A percentile compares a stretch with the other conserved stretches of the same genome.
phyloP scores from a whole-genome alignment of 208 protist genomes.

The Vickermania ingenoplastis region DNA sequence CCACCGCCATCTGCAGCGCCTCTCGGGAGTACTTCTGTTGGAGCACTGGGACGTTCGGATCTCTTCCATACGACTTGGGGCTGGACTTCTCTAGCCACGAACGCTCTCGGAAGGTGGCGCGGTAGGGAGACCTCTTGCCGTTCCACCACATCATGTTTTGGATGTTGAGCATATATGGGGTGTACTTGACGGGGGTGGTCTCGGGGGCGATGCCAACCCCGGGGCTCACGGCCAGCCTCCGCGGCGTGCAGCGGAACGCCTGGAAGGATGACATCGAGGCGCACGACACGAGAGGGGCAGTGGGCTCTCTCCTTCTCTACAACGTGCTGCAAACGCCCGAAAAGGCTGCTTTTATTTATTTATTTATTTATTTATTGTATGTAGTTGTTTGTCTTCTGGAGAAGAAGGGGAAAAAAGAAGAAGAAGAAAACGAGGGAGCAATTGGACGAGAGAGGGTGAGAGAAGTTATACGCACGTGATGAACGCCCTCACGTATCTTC shows the following conservation, averaged over 20 bases:
- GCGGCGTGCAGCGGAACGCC: slow-evolving; percentile 28
- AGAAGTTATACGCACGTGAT: too few relatives aligned
- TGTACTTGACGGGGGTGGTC: slow-evolving; percentile 87
- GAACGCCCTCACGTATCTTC: too few relatives aligned
- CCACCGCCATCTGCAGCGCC: slow-evolving; percentile 57
- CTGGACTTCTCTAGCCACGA: slow-evolving; percentile 61
- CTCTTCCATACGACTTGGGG: slow-evolving; percentile 45
- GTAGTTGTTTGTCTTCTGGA: too few relatives aligned
- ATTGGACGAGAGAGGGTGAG: too few relatives aligned
- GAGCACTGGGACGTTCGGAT: slow-evolving; percentile 42
- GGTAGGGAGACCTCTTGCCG: slow-evolving; percentile 35
- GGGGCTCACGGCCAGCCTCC: slow-evolving; percentile 43
- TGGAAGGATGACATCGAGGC: slow-evolving; percentile 3
- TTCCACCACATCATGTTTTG: slow-evolving; percentile 80
- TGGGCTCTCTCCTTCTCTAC: too few relatives aligned
- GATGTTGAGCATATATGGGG: slow-evolving; percentile 84
- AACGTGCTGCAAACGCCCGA: too few relatives aligned
- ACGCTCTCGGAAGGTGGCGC: slow-evolving; percentile 70
- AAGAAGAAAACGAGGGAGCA: too few relatives aligned
- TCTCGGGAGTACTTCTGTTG: slow-evolving; percentile 65
- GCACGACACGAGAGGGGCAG: too few relatives aligned
- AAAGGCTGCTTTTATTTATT: too few relatives aligned
- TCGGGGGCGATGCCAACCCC: slow-evolving; percentile 80
- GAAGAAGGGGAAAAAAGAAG: too few relatives aligned
- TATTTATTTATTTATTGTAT: too few relatives aligned